A percentile compares a stretch with the other conserved stretches of the same genome.
phyloP scores from a whole-genome alignment of 345 rosid genomes.

The Turnera subulata region DNA sequence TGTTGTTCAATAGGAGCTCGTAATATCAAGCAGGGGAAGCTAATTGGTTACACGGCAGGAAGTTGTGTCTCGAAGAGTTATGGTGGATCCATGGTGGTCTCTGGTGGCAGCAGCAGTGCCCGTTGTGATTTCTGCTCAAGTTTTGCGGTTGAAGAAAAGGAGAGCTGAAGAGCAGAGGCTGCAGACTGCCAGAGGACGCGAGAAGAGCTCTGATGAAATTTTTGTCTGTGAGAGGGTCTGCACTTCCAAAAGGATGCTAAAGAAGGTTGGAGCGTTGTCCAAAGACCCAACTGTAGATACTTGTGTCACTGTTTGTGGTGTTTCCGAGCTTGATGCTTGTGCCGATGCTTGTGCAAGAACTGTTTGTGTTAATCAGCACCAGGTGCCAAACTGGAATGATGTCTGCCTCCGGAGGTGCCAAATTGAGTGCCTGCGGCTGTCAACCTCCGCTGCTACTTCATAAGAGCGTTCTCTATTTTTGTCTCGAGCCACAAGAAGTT shows the following conservation, averaged over 20 bases:
- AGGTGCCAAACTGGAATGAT: constrained; percentile 89
- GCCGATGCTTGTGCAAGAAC: constrained; percentile 87
- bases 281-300: constrained; percentile 76
- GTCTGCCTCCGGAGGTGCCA: constrained; percentile 79
- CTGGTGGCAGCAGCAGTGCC: constrained; percentile 68
- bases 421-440: constrained; percentile 66
- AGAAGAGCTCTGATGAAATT: constrained; percentile 72
- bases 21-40: not conserved
- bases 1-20: not conserved
- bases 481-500: too few relatives aligned
- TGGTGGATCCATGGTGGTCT: constrained; percentile 90
- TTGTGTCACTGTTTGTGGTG: constrained; percentile 87
- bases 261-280: constrained; percentile 76
- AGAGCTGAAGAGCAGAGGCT: constrained; percentile 65
- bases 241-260: constrained; percentile 81
- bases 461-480: not conserved
- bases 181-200: constrained; percentile 73
- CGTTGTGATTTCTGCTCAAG: constrained; percentile 66
- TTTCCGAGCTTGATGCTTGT: constrained; percentile 85
- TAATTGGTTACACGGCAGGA: not conserved
- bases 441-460: constrained; percentile 29
- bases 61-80: constrained; percentile 14
- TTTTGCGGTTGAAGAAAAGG: constrained; percentile 55
- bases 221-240: constrained; percentile 91
- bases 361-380: constrained; percentile 81